Percentiles rank a stretch among this genome's conserved stretches.
These are phyloP conservation scores for Lactifluus pinguis DNA, from an alignment of 768 basidiomycete species.

Conservation along the genomic window DNA sequence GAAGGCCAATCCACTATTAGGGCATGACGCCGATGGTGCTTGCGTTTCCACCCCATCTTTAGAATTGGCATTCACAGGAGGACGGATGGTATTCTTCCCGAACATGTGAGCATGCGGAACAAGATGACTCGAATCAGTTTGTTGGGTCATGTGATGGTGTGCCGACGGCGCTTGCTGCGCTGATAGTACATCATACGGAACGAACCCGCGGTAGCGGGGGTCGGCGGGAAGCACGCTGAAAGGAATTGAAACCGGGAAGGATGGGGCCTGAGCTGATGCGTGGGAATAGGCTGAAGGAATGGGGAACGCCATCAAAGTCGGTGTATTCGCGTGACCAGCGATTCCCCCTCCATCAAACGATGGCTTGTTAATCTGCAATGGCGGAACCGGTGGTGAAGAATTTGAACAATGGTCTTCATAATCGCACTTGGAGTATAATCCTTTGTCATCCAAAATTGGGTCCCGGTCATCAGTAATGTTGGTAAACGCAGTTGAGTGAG, in stretches of 20 bases:
- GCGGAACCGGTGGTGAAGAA: background rate
- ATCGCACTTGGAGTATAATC: background rate
- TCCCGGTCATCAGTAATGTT: background rate
- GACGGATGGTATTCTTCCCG: background rate
- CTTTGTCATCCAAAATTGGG: background rate
- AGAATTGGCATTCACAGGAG: background rate
- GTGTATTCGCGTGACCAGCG: background rate
- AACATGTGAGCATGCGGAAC: background rate
- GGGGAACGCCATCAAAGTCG: background rate
- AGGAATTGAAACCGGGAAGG: background rate
- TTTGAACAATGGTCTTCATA: background rate
- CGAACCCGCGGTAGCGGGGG: background rate
- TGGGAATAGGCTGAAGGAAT: background rate
- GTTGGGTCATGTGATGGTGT: no score
- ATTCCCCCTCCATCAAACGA: background rate
- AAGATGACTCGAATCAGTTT: background rate
- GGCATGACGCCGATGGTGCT: background rate
- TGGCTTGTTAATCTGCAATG: background rate
- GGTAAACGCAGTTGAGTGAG: background rate
- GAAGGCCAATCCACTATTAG: background rate
- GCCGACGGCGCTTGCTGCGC: no score
- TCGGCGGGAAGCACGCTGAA: background rate
- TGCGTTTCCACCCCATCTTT: background rate
- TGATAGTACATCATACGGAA: no score
- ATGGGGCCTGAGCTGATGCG: background rate